Conservation (phyloP, 1,139 yeast species). For the Zygosaccharomyces pseudobailii region DNA sequence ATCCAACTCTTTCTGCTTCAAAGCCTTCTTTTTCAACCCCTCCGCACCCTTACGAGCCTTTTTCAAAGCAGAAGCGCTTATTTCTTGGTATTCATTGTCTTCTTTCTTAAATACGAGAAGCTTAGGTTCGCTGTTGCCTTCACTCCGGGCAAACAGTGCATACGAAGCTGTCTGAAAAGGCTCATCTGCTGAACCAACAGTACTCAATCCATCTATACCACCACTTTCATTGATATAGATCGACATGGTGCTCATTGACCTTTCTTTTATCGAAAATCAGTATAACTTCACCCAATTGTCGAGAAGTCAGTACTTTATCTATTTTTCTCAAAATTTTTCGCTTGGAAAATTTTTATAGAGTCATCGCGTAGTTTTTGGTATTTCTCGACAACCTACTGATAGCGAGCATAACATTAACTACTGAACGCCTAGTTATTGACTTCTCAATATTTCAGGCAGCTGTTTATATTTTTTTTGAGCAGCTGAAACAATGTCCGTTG, state of each 20-base stretch:
- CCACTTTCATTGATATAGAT: constrained; percentile 65
- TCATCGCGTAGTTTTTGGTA: constrained; percentile 1
- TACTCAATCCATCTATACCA: constrained; percentile 58
- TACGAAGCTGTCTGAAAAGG: constrained; percentile 84
- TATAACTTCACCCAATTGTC: background rate
- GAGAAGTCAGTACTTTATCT: background rate
- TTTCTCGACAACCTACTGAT: background rate
- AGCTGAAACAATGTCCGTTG: constrained; percentile 46
- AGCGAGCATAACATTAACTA: background rate
- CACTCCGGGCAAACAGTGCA: constrained; percentile 50
- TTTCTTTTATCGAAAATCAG: too few relatives aligned
- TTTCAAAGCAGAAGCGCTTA: constrained; percentile 89
- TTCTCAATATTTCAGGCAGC: background rate
- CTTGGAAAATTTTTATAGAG: constrained; percentile 1
- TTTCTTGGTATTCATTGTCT: constrained; percentile 59
- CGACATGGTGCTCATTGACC: constrained; percentile 18
- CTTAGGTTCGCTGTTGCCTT: constrained; percentile 45
- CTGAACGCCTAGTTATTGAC: background rate
- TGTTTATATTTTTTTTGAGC: background rate
- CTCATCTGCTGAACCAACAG: constrained; percentile 55
- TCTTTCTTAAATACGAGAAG: constrained; percentile 66
- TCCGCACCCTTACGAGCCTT: constrained; percentile 97
- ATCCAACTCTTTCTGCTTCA: constrained; percentile 66
- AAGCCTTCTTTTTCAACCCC: constrained; percentile 82
- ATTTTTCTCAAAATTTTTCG: background rate